These are phyloP conservation scores for Sclerotinia spermophila DNA, from an alignment of 2,329 filamentous ascomycete species.

Conservation along the genomic window DNA sequence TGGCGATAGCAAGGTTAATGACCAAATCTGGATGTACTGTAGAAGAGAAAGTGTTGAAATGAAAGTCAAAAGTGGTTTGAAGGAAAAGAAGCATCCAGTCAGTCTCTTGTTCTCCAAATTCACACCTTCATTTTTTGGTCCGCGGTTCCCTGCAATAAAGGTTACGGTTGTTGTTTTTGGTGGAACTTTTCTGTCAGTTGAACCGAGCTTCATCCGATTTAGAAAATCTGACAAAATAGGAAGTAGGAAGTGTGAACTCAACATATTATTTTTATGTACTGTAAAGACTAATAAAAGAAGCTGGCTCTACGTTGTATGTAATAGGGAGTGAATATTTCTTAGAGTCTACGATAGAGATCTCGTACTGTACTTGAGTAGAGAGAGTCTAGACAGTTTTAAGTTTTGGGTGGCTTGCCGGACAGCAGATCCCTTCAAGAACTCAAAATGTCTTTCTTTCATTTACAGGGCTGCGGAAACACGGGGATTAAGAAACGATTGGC, in stretches of 20 bases:
- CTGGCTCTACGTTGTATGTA: neutral
- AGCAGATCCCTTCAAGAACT: neutral
- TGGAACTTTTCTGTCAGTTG: neutral
- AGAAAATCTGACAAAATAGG: neutral
- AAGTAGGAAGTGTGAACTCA: neutral
- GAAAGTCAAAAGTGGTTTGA: neutral
- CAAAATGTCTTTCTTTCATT: neutral
- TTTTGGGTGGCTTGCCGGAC: neutral
- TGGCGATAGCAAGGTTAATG: neutral
- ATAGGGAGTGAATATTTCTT: neutral
- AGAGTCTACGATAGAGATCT: neutral
- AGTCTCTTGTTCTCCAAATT: neutral
- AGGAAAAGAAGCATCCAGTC: conserved; percentile 2
- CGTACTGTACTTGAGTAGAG: too few species aligned
- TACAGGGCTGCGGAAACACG: neutral
- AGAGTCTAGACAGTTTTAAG: neutral
- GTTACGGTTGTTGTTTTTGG: neutral
- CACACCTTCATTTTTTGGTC: neutral
- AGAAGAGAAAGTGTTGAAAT: neutral
- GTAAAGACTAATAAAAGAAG: too few species aligned
- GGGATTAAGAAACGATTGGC: neutral
- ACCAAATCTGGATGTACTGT: neutral
- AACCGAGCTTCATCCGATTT: neutral
- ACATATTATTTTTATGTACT: too few species aligned
- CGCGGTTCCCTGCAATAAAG: neutral